These are phyloP conservation scores for Dipodascopsis tothii DNA, from an alignment of 805 yeast species.

Conservation along the genomic window DNA sequence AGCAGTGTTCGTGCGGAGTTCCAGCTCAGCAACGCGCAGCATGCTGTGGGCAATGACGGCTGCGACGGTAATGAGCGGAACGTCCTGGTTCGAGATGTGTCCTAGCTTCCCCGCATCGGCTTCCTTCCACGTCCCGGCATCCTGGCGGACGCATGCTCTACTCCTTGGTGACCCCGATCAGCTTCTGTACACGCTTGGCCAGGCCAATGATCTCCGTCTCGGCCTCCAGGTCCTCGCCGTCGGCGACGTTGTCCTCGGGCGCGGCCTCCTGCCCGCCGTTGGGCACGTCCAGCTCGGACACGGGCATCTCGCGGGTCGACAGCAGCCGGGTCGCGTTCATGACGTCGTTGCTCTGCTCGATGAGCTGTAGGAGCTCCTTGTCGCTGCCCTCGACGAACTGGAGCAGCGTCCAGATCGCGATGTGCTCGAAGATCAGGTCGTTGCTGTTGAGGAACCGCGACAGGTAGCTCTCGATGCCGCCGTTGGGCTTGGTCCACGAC, in stretches of 20 bases:
- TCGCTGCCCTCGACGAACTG: conserved; percentile 87
- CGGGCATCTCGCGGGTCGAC: conserved; percentile 28
- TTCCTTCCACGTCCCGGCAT: no score
- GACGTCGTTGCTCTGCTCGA: conserved; percentile 31
- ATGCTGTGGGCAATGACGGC: no score
- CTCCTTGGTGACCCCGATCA: conserved; percentile 1
- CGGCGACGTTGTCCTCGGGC: conserved; percentile 15
- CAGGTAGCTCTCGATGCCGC: conserved; percentile 81
- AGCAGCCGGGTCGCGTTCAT: conserved; percentile 30
- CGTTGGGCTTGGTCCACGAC: conserved; percentile 71
- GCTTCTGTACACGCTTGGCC: conserved; percentile 15
- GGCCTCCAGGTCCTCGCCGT: conserved; percentile 19
- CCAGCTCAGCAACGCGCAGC: no score
- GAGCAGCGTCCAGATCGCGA: conserved; percentile 92
- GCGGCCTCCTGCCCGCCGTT: not conserved
- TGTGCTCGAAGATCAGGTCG: conserved; percentile 93
- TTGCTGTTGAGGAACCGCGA: conserved; percentile 70
- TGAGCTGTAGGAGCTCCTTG: conserved; percentile 39
- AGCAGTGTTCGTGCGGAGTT: no score
- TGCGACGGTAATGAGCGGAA: no score
- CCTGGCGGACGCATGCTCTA: no score
- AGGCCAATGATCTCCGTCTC: conserved; percentile 19
- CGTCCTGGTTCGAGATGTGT: no score
- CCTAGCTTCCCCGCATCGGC: no score
- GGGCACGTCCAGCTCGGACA: not conserved